Conservation (phyloP, 108 stramenopile species). For the Pseudonitzschia pungens region DNA sequence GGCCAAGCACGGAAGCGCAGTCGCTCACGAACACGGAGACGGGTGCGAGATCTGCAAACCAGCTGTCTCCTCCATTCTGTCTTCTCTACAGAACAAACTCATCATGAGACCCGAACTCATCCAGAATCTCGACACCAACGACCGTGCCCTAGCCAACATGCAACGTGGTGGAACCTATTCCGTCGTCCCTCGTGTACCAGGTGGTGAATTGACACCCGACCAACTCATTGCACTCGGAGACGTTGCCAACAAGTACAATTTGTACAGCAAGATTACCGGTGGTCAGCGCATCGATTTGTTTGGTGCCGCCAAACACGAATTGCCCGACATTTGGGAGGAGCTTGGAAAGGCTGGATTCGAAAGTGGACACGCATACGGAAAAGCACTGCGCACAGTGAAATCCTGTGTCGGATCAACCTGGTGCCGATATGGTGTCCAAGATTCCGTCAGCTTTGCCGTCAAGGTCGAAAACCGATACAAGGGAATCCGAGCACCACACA, state of each 20-base stretch:
- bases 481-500: slow-evolving; percentile 92
- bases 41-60: slow-evolving; percentile 95
- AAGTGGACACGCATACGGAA: slow-evolving; percentile 93
- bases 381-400: slow-evolving; percentile 92
- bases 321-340: slow-evolving; percentile 94
- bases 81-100: slow-evolving; percentile 81
- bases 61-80: slow-evolving; percentile 81
- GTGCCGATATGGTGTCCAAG: slow-evolving; percentile 94
- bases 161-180: slow-evolving; percentile 94
- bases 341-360: slow-evolving; percentile 88
- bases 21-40: slow-evolving; percentile 49
- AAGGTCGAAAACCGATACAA: slow-evolving; percentile 92
- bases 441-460: slow-evolving; percentile 88
- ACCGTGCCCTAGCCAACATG: slow-evolving; percentile 91
- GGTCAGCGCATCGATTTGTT: slow-evolving; percentile 92
- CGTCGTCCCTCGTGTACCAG: slow-evolving; percentile 90
- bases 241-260: slow-evolving; percentile 80
- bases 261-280: slow-evolving; percentile 92
- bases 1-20: slow-evolving; percentile 64
- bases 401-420: slow-evolving; percentile 93
- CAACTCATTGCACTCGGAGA: slow-evolving; percentile 87
- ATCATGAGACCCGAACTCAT: slow-evolving; percentile 74
- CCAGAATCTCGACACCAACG: slow-evolving; percentile 91
- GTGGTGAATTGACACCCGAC: slow-evolving; percentile 87
- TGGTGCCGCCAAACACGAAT: slow-evolving; percentile 90